Percentiles rank a stretch among this genome's conserved stretches.
Evolutionary conservation across 805 yeast genomes (phyloP).

Genomic region (Komagataella ulmi): DNA sequence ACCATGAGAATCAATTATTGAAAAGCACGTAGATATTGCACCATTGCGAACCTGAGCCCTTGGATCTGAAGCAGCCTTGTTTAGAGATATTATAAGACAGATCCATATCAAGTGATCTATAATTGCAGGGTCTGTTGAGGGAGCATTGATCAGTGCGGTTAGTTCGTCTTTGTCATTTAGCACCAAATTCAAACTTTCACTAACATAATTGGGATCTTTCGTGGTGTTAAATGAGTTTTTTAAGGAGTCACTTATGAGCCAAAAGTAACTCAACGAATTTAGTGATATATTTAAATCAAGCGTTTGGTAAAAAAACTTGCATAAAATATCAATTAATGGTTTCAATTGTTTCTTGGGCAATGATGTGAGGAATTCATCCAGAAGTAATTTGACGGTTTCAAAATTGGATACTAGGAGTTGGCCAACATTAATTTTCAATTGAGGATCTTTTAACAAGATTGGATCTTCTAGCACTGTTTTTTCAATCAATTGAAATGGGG

Average conservation of each 20-base stretch:
- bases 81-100: slow-evolving; percentile 46
- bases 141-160: slow-evolving; percentile 6
- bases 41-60: slow-evolving; percentile 83
- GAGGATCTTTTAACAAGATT: slow-evolving; percentile 15
- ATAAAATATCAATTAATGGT: slow-evolving; percentile 57
- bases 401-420: slow-evolving; percentile 56
- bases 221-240: slow-evolving; percentile 10
- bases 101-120: slow-evolving; percentile 41
- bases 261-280: slow-evolving; percentile 82
- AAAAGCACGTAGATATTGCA: slow-evolving; percentile 76
- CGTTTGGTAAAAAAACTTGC: slow-evolving; percentile 56
- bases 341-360: slow-evolving; percentile 57
- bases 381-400: slow-evolving; percentile 67
- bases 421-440: slow-evolving; percentile 30
- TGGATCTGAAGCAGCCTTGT: slow-evolving; percentile 47
- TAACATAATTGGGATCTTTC: slow-evolving; percentile 3
- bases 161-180: slow-evolving; percentile 13
- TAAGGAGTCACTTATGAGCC: slow-evolving; percentile 78
- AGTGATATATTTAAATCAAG: slow-evolving; percentile 79
- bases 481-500: slow-evolving; percentile 38
- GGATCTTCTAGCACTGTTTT: slow-evolving; percentile 7
- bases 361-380: slow-evolving; percentile 72
- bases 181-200: slow-evolving; percentile 4
- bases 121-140: slow-evolving; percentile 10
- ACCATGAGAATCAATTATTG: slow-evolving; percentile 67